These are phyloP conservation scores for Ilex aquifolium DNA, from an alignment of 257 asterid genomes.

Conservation along the genomic window DNA sequence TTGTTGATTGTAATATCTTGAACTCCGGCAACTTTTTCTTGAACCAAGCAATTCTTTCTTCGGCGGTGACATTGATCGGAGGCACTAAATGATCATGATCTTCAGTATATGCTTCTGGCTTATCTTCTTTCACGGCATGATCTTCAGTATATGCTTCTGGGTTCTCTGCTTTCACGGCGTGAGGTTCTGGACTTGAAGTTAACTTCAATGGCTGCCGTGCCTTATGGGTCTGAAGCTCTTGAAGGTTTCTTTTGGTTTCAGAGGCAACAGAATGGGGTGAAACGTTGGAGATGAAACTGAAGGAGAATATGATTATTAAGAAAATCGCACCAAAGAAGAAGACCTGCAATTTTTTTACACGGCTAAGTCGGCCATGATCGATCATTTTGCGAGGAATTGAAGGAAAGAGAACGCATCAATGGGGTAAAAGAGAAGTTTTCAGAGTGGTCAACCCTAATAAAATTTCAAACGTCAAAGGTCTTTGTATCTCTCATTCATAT, in stretches of 20 bases:
- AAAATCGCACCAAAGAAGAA: conserved; percentile 1
- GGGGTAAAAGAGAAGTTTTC: too few species aligned
- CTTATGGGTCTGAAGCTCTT: neutral
- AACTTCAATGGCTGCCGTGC: neutral
- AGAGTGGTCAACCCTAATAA: too few species aligned
- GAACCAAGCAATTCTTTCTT: conserved; percentile 18
- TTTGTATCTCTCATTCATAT: too few species aligned
- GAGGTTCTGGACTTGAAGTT: neutral
- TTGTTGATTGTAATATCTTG: conserved; percentile 8
- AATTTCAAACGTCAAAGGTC: too few species aligned
- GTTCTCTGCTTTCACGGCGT: conserved; percentile 1
- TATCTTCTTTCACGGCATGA: conserved; percentile 1
- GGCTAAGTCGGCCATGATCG: conserved; percentile 1
- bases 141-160: neutral
- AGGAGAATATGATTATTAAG: conserved; percentile 5
- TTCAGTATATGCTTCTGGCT: neutral
- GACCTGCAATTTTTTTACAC: conserved; percentile 7
- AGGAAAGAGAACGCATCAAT: too few species aligned
- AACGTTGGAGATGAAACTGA: neutral
- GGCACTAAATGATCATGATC: conserved; percentile 8
- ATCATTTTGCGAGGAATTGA: conserved; percentile 1
- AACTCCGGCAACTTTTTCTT: conserved; percentile 8
- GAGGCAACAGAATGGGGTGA: conserved; percentile 5
- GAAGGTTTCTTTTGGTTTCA: neutral
- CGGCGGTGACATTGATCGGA: conserved; percentile 7